Evolutionary conservation across 106 monocot species (phyloP).

Genomic region (Allium sativum): DNA sequence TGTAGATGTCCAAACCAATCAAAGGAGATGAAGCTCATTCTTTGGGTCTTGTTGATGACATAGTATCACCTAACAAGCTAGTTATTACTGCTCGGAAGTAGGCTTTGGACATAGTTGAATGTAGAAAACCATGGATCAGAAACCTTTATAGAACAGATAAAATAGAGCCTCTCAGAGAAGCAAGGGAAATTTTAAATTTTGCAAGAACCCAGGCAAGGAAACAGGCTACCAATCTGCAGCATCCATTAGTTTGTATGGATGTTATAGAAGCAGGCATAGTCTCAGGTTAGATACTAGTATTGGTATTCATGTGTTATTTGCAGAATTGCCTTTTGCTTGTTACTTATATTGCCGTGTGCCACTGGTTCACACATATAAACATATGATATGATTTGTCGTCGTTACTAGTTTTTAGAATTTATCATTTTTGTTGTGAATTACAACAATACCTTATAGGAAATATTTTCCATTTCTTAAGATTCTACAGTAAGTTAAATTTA

Average conservation of each 20-base stretch:
- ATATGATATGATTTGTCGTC: too few relatives aligned
- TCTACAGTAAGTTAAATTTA: too few relatives aligned
- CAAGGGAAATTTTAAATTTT: conserved; percentile 66
- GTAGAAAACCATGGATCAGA: conserved; percentile 66
- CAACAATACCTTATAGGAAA: too few relatives aligned
- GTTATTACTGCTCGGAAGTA: conserved; percentile 49
- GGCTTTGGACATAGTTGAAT: conserved; percentile 74
- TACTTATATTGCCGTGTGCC: too few relatives aligned
- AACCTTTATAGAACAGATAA: conserved; percentile 74
- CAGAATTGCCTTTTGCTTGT: too few relatives aligned
- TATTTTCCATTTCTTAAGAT: too few relatives aligned
- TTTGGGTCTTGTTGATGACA: conserved; percentile 66
- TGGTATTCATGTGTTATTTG: too few relatives aligned
- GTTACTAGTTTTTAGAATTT: too few relatives aligned
- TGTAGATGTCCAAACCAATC: conserved; percentile 68
- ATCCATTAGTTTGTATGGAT: conserved; percentile 81
- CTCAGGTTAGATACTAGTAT: conserved; percentile 34
- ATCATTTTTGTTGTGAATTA: too few relatives aligned
- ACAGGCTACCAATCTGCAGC: conserved; percentile 47
- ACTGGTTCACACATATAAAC: too few relatives aligned
- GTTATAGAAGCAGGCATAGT: conserved; percentile 80
- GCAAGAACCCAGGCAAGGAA: conserved; percentile 63
- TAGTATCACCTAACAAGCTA: conserved; percentile 46
- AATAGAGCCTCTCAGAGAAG: conserved; percentile 53
- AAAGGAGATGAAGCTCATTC: conserved; percentile 67